These are phyloP conservation scores for Phytophthora citrophthora DNA, from an alignment of 352 stramenopile species.

Conservation along the genomic window DNA sequence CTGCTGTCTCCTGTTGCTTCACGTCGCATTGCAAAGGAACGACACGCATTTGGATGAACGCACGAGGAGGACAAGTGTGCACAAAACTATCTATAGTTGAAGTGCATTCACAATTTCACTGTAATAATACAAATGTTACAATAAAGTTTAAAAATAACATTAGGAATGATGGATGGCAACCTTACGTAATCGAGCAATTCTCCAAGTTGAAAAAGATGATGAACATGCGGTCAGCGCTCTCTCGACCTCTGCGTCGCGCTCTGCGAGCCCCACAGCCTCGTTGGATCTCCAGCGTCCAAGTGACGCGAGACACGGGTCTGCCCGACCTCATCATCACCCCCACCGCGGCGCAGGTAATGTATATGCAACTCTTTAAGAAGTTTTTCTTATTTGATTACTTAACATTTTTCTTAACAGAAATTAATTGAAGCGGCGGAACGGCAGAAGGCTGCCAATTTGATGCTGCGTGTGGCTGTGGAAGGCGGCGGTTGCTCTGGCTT, in stretches of 20 bases:
- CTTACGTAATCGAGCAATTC: not conserved
- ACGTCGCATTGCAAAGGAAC: not conserved
- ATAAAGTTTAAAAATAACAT: too few species aligned
- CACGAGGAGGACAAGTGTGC: not conserved
- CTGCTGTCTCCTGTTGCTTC: not conserved
- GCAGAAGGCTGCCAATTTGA: constrained; percentile 61
- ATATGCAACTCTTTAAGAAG: too few species aligned
- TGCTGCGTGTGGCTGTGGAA: constrained; percentile 91
- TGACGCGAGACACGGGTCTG: constrained; percentile 47
- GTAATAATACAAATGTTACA: too few species aligned
- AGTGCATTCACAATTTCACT: not conserved
- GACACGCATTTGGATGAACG: constrained; percentile 13
- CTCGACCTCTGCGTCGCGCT: constrained; percentile 23
- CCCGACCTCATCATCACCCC: constrained; percentile 80
- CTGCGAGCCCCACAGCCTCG: constrained; percentile 25
- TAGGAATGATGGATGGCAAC: not conserved
- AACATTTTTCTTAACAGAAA: constrained; percentile 45
- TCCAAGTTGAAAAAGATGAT: constrained; percentile 17
- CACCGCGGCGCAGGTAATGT: constrained; percentile 51
- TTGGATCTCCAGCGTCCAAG: constrained; percentile 42
- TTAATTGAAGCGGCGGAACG: constrained; percentile 57
- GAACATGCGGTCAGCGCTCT: constrained; percentile 32
- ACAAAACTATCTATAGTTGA: constrained; percentile 7
- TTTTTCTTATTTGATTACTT: too few species aligned
- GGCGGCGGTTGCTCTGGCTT: constrained; percentile 94